Base-by-base conservation (phyloP, 2,329 filamentous ascomycete genomes). In the Aspergillus transmontanensis region DNA sequence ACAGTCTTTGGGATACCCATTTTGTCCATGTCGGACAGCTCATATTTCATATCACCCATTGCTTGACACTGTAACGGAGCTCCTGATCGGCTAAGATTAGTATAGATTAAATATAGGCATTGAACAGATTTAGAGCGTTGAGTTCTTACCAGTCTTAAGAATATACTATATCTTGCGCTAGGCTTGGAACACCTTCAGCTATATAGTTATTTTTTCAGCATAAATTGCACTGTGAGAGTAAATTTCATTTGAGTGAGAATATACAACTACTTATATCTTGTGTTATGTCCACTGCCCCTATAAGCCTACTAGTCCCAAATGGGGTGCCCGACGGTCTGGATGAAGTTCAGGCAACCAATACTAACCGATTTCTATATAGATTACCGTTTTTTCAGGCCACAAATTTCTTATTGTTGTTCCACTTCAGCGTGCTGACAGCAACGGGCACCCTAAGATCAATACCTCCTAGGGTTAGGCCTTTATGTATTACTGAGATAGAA, bases 11-110 rank as follows among this genome's bases (percentile, higher is more conserved):
- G 45, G n/a, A 68, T 58, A 6, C 62, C 68, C 21, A 61, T 51
- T 58, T 66, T 71, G 58, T 72, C 71, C 12, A 70, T 21, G 28
- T 72, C 69, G 16, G 70, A 71, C 41, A 72, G 58, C 48, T 71
- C 65, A 58, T 70, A 67, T 21, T 58, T 67, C 26, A n/a, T 32
- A 16, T 51, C 14, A 28, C 2, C 26, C 48, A 51, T 51, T 12
- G 28, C 48, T 51, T 10, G 7, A 28, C 7, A 51, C 48, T 32
- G 23, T 51, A 1, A 28, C 9, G 19, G 10, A 32, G 12, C 26
- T 32, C 4, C 48, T 51, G 48, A 32, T 51, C 21, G 6, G 48
- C 16, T 28, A 30, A 32, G 14, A 10, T 32, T 16, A 51, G 26
- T n/a, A 41, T 41, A 41, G 3, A 41, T 6, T 19, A 32, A 32